phyloP scores from a whole-genome alignment of 164 flowering plant species.

The Dillenia suffruticosa region DNA sequence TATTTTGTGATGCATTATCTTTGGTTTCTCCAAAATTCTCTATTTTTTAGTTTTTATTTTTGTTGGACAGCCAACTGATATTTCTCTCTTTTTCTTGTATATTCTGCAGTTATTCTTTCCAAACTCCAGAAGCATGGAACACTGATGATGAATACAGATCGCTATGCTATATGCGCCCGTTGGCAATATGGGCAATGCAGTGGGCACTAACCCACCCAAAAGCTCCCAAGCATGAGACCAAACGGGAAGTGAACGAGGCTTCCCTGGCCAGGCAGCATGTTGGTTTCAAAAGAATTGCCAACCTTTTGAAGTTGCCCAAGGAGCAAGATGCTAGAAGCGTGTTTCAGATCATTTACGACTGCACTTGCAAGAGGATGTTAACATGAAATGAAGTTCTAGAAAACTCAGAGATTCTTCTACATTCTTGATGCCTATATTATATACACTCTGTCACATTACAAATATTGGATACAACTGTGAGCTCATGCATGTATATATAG shows the following conservation, averaged over 20 bases:
- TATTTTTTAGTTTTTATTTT: not conserved
- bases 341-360: conserved; percentile 49
- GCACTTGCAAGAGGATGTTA: conserved; percentile 55
- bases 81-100: not conserved
- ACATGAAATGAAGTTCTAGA: conserved; percentile 5
- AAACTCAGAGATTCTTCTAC: not conserved
- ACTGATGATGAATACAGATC: conserved; percentile 58
- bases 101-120: conserved; percentile 62
- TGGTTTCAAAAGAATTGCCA: conserved; percentile 70
- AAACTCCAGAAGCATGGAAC: conserved; percentile 90
- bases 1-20: not conserved
- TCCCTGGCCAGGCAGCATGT: conserved; percentile 25
- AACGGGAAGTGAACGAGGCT: conserved; percentile 20
- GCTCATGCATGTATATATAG: too few species aligned
- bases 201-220: conserved; percentile 69
- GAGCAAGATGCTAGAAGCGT: conserved; percentile 39
- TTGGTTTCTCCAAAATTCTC: not conserved
- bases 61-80: not conserved
- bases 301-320: conserved; percentile 56
- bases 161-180: conserved; percentile 78
- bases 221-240: conserved; percentile 17
- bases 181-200: conserved; percentile 97
- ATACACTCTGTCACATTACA: too few species aligned
- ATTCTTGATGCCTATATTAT: not conserved
- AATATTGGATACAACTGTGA: too few species aligned